phyloP scores from a whole-genome alignment of 2,329 filamentous ascomycete genomes.

The Tolypocladium ovalisporum region DNA sequence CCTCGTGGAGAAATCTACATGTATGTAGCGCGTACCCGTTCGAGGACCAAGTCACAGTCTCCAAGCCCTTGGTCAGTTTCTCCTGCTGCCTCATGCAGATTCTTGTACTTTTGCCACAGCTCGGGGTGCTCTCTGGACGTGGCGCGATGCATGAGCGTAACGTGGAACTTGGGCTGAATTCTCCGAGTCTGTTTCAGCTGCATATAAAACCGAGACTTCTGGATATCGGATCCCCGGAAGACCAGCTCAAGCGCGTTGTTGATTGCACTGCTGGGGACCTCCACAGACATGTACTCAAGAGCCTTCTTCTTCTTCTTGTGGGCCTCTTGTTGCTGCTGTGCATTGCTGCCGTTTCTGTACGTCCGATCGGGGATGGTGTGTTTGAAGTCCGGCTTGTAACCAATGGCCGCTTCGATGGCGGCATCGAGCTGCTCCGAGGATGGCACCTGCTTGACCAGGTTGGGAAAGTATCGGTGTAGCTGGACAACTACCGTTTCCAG shows the following conservation, averaged over 20 bases:
- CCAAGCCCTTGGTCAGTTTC: slow-evolving; percentile 35
- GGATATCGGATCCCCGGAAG: slow-evolving; percentile 46
- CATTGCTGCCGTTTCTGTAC: slow-evolving; percentile 13
- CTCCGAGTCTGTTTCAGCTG: slow-evolving; percentile 63
- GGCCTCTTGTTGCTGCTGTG: slow-evolving; percentile 18
- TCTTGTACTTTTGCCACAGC: slow-evolving; percentile 64
- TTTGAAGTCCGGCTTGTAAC: slow-evolving; percentile 66
- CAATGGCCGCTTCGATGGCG: slow-evolving; percentile 64
- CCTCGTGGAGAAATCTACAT: background rate
- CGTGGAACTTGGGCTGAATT: slow-evolving; percentile 79
- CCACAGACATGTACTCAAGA: slow-evolving; percentile 47
- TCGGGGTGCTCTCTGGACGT: slow-evolving; percentile 47
- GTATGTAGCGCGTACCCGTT: slow-evolving; percentile 35
- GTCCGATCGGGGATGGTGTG: slow-evolving; percentile 60
- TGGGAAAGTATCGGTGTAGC: slow-evolving; percentile 68
- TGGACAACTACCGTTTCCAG: slow-evolving; percentile 67
- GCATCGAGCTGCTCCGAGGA: slow-evolving; percentile 63
- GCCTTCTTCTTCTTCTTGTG: slow-evolving; percentile 30
- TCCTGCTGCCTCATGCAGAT: slow-evolving; percentile 38
- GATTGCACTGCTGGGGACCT: slow-evolving; percentile 31
- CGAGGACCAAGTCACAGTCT: slow-evolving; percentile 50
- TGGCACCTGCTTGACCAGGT: slow-evolving; percentile 61
- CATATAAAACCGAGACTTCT: slow-evolving; percentile 51
- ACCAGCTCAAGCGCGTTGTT: slow-evolving; percentile 52
- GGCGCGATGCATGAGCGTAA: slow-evolving; percentile 82